phyloP scores from a whole-genome alignment of 208 protist genomes.

The Lotmaria passim region DNA sequence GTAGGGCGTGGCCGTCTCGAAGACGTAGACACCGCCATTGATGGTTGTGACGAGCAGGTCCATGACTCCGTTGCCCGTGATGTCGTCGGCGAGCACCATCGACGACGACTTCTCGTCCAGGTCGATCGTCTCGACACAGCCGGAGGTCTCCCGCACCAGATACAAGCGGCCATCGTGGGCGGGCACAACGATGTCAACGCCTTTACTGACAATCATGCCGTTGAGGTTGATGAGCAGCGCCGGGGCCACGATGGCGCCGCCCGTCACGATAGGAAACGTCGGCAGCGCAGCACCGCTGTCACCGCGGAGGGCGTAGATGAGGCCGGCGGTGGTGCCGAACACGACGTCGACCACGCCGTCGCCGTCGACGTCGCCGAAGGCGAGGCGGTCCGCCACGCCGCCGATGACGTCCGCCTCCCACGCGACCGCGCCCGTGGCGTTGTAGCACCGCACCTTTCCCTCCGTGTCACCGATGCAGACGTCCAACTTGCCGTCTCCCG shows the following conservation, averaged over 20 bases:
- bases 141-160: constrained; percentile 66
- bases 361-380: constrained; percentile 91
- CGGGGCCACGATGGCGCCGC: constrained; percentile 74
- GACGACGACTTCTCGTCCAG: constrained; percentile 90
- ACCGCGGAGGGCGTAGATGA: constrained; percentile 86
- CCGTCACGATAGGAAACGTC: constrained; percentile 80
- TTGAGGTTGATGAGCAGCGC: constrained; percentile 74
- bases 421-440: constrained; percentile 56
- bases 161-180: constrained; percentile 91
- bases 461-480: constrained; percentile 88
- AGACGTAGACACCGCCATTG: constrained; percentile 87
- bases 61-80: constrained; percentile 89
- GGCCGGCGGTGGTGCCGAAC: constrained; percentile 77
- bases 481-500: constrained; percentile 82
- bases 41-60: constrained; percentile 91
- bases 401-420: constrained; percentile 78
- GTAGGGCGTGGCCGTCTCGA: constrained; percentile 73
- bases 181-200: constrained; percentile 84
- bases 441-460: constrained; percentile 90
- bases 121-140: constrained; percentile 91
- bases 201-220: constrained; percentile 22
- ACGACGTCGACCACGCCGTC: constrained; percentile 89
- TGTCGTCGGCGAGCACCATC: constrained; percentile 91
- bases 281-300: constrained; percentile 53
- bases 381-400: constrained; percentile 60